Percentiles rank a stretch among this genome's conserved stretches.
These are phyloP conservation scores for Aspergillus brunneoviolaceus DNA, from an alignment of 2,329 filamentous ascomycete species.

Conservation along the genomic window DNA sequence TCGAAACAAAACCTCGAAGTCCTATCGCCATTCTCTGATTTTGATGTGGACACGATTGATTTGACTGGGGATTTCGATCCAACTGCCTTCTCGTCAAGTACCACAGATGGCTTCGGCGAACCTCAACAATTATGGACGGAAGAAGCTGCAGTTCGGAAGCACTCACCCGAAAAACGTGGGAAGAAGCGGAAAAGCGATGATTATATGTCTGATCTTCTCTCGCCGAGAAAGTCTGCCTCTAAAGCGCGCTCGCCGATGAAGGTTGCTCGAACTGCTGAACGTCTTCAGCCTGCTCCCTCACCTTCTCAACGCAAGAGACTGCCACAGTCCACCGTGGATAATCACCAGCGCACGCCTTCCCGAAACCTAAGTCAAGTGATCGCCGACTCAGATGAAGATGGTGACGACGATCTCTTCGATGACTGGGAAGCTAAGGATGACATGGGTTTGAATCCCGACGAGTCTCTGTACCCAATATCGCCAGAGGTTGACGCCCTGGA, in stretches of 20 bases:
- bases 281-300: not conserved
- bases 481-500: slow-evolving; percentile 22
- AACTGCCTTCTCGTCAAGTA: slow-evolving; percentile 39
- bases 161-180: slow-evolving; percentile 39
- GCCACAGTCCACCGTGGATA: not conserved
- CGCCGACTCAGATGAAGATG: slow-evolving; percentile 39
- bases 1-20: slow-evolving; percentile 18
- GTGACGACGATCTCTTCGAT: slow-evolving; percentile 26
- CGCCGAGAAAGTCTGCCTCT: slow-evolving; percentile 29
- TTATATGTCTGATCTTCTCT: slow-evolving; percentile 40
- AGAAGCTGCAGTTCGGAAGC: slow-evolving; percentile 40
- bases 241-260: slow-evolving; percentile 27
- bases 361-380: slow-evolving; percentile 23
- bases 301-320: not conserved
- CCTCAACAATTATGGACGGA: slow-evolving; percentile 46
- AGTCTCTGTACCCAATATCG: slow-evolving; percentile 32
- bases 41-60: slow-evolving; percentile 47
- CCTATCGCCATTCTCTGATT: slow-evolving; percentile 15
- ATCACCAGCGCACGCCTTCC: not conserved
- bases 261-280: slow-evolving; percentile 6
- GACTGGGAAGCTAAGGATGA: slow-evolving; percentile 25
- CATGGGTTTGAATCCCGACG: slow-evolving; percentile 22
- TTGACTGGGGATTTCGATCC: slow-evolving; percentile 41
- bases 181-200: slow-evolving; percentile 53
- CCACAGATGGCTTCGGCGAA: slow-evolving; percentile 42